phyloP scores from a whole-genome alignment of 1,284 basidiomycete genomes.

The Ceratobasidium papillatum region DNA sequence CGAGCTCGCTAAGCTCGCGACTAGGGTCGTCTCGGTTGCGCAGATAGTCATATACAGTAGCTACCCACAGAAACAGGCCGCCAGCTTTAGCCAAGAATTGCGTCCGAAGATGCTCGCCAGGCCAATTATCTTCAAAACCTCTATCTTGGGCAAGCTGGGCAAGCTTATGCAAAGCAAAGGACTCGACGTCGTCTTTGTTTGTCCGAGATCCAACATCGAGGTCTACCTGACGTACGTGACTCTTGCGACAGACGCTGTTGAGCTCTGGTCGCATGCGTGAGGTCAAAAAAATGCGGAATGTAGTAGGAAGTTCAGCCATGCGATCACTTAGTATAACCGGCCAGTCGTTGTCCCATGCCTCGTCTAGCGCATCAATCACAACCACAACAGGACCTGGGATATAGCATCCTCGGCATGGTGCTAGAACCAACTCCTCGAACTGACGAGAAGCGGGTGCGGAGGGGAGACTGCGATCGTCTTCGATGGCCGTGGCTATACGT shows the following conservation, averaged over 20 bases:
- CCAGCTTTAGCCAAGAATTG: conserved; percentile 43
- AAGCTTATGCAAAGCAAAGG: not conserved
- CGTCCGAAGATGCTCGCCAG: conserved; percentile 20
- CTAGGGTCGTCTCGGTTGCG: conserved; percentile 34
- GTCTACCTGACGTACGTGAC: not conserved
- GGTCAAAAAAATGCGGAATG: not conserved
- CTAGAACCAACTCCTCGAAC: not conserved
- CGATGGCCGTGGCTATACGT: not conserved
- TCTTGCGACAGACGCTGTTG: not conserved
- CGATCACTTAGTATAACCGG: not conserved
- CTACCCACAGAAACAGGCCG: conserved; percentile 48
- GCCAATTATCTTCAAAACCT: conserved; percentile 42
- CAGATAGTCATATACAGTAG: conserved; percentile 46
- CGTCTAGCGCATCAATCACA: conserved; percentile 6
- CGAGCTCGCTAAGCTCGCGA: conserved; percentile 42
- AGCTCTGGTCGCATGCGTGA: conserved; percentile 2
- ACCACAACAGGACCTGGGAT: not conserved
- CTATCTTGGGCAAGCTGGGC: not conserved
- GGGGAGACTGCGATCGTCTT: not conserved
- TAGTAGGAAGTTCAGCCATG: not conserved
- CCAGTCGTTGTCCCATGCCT: not conserved
- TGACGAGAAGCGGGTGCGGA: not conserved
- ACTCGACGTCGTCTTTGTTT: not conserved
- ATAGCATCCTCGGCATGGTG: no score
- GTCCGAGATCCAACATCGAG: not conserved